These are phyloP conservation scores for Zymoseptoria tritici DNA, from an alignment of 2,329 filamentous ascomycete genomes.

Conservation along the genomic window DNA sequence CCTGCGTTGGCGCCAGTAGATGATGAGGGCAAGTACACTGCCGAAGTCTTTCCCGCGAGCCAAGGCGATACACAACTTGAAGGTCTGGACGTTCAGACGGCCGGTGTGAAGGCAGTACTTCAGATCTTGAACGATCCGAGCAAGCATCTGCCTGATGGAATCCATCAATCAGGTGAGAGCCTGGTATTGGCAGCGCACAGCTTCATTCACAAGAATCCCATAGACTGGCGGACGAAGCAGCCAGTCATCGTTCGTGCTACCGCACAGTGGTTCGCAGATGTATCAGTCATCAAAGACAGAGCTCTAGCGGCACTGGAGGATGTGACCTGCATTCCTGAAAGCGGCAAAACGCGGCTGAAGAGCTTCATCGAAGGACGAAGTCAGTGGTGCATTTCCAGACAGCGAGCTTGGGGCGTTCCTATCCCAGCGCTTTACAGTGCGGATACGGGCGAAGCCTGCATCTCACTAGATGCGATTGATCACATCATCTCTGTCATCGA, in stretches of 20 bases:
- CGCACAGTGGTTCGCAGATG: slow-evolving; percentile 95
- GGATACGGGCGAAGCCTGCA: slow-evolving; percentile 56
- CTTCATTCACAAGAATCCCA: slow-evolving; percentile 88
- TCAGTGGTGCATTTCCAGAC: slow-evolving; percentile 97
- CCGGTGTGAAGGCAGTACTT: slow-evolving; percentile 63
- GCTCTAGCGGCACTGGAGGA: slow-evolving; percentile 62
- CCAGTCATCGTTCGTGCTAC: slow-evolving; percentile 89
- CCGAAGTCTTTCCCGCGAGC: slow-evolving; percentile 65
- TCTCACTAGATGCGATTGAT: slow-evolving; percentile 69
- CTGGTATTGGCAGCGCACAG: slow-evolving; percentile 62
- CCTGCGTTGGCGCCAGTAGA: slow-evolving; percentile 73
- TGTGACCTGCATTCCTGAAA: slow-evolving; percentile 72
- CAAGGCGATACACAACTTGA: slow-evolving; percentile 41
- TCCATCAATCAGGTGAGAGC: slow-evolving; percentile 10
- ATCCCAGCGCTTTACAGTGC: slow-evolving; percentile 81
- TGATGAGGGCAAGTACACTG: slow-evolving; percentile 71
- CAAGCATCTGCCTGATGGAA: slow-evolving; percentile 5
- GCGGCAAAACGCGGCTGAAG: slow-evolving; percentile 65
- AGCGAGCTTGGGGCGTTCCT: slow-evolving; percentile 92
- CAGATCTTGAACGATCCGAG: slow-evolving; percentile 51
- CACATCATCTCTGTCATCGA: slow-evolving; percentile 78
- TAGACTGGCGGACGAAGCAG: slow-evolving; percentile 93
- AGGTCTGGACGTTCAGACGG: slow-evolving; percentile 63
- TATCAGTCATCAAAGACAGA: slow-evolving; percentile 68
- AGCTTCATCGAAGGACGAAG: slow-evolving; percentile 81